phyloP scores from a whole-genome alignment of 1,139 yeast genomes.

The Suhomyces bribrorum region DNA sequence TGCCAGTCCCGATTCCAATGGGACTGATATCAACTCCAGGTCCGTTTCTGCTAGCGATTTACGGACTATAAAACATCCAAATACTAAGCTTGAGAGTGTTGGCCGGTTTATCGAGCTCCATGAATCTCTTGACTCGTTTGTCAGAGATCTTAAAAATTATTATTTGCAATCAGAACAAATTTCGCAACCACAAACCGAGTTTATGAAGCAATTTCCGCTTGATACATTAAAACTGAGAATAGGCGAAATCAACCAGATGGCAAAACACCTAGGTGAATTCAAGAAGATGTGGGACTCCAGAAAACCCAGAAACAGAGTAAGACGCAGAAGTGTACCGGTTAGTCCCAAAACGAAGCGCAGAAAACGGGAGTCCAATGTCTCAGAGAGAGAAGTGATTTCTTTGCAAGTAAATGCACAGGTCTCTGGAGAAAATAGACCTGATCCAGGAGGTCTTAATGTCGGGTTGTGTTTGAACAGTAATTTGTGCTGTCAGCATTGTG shows the following conservation, averaged over 20 bases:
- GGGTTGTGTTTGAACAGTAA: conserved; percentile 6
- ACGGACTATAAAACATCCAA: neutral
- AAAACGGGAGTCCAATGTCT: neutral
- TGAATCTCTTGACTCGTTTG: conserved; percentile 2
- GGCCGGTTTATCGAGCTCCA: neutral
- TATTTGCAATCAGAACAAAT: neutral
- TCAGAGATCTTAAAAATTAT: neutral
- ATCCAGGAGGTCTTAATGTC: conserved; percentile 11
- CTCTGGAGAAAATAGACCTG: neutral
- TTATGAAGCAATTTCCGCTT: neutral
- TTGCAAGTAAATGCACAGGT: conserved; percentile 4
- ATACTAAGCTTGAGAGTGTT: neutral
- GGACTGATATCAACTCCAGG: neutral
- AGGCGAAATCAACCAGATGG: neutral
- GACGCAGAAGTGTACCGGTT: neutral
- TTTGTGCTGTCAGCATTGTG: conserved; percentile 17
- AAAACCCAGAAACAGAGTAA: neutral
- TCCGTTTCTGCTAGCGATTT: neutral
- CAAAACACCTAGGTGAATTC: neutral
- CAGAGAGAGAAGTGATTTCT: conserved; percentile 3
- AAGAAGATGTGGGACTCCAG: neutral
- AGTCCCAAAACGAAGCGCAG: neutral
- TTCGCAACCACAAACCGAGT: neutral
- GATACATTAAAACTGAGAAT: neutral
- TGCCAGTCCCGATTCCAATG: neutral